Percentiles rank a stretch among this genome's conserved stretches.
phyloP scores from a whole-genome alignment of 2,329 filamentous ascomycete genomes.

The Chaetomiaceae sp. region DNA sequence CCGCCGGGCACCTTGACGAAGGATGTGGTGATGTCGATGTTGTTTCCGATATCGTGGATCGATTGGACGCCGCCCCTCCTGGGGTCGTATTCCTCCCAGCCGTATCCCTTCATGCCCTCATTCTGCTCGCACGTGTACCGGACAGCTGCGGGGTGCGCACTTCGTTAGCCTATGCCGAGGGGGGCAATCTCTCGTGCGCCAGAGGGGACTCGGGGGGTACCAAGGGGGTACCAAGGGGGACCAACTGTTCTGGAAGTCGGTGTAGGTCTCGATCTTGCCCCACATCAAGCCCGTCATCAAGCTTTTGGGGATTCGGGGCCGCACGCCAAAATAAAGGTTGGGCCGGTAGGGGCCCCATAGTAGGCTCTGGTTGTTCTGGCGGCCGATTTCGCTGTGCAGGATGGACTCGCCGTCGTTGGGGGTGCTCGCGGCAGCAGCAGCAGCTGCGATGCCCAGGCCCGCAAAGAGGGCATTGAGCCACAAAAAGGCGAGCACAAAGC shows the following conservation, averaged over 20 bases:
- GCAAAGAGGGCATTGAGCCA: slow-evolving; percentile 24
- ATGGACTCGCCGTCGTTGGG: slow-evolving; percentile 34
- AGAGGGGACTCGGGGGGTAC: too few species aligned
- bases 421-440: slow-evolving; percentile 11
- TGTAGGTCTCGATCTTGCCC: slow-evolving; percentile 77
- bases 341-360: slow-evolving; percentile 95
- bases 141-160: slow-evolving; percentile 55
- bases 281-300: slow-evolving; percentile 82
- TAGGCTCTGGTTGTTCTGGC: slow-evolving; percentile 72
- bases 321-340: slow-evolving; percentile 88
- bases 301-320: slow-evolving; percentile 75
- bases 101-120: slow-evolving; percentile 90
- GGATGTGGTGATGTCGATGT: slow-evolving; percentile 83
- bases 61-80: slow-evolving; percentile 81
- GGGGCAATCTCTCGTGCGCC: too few species aligned
- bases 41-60: slow-evolving; percentile 85
- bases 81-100: slow-evolving; percentile 96
- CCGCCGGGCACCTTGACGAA: slow-evolving; percentile 92
- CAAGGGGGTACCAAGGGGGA: slow-evolving; percentile 18
- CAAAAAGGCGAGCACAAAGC: slow-evolving; percentile 26
- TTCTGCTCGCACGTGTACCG: slow-evolving; percentile 95
- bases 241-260: slow-evolving; percentile 70
- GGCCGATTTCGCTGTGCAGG: slow-evolving; percentile 46
- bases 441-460: slow-evolving; percentile 1
- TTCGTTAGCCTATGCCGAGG: too few species aligned